These are phyloP conservation scores for Candida cerambycidarum DNA, from an alignment of 805 yeast species.

Conservation along the genomic window DNA sequence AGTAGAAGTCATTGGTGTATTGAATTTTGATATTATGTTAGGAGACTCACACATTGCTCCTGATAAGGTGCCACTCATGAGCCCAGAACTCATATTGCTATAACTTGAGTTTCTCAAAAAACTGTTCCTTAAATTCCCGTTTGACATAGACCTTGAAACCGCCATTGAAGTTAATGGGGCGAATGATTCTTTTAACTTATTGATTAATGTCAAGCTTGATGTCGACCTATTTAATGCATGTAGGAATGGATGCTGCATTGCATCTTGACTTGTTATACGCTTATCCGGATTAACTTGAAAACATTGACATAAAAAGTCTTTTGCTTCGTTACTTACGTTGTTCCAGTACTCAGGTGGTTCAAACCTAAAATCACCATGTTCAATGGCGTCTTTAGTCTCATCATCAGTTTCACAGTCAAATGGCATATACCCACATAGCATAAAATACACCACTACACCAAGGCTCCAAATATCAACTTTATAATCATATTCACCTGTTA, in stretches of 20 bases:
- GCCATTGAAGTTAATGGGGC: neutral
- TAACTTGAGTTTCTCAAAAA: neutral
- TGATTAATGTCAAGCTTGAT: conserved; percentile 11
- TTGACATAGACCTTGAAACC: neutral
- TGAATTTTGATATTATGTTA: conserved; percentile 25
- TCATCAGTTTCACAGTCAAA: conserved; percentile 71
- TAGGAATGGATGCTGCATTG: conserved; percentile 13
- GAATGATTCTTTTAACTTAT: conserved; percentile 13
- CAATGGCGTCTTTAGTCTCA: conserved; percentile 67
- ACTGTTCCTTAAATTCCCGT: conserved; percentile 1
- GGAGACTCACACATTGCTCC: conserved; percentile 31
- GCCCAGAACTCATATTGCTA: neutral
- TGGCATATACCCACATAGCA: conserved; percentile 74
- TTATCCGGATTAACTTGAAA: conserved; percentile 44
- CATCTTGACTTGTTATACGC: conserved; percentile 44
- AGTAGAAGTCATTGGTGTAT: conserved; percentile 19
- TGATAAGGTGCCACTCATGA: conserved; percentile 12
- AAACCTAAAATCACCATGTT: conserved; percentile 54
- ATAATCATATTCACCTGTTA: conserved; percentile 52
- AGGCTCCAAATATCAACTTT: conserved; percentile 76
- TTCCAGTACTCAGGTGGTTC: conserved; percentile 63
- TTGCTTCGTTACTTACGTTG: conserved; percentile 51
- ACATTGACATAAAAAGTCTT: conserved; percentile 57
- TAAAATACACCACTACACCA: conserved; percentile 69
- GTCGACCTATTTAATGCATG: conserved; percentile 5